Conservation (phyloP, 768 basidiomycete genomes). For the Boletus barrowsii region DNA sequence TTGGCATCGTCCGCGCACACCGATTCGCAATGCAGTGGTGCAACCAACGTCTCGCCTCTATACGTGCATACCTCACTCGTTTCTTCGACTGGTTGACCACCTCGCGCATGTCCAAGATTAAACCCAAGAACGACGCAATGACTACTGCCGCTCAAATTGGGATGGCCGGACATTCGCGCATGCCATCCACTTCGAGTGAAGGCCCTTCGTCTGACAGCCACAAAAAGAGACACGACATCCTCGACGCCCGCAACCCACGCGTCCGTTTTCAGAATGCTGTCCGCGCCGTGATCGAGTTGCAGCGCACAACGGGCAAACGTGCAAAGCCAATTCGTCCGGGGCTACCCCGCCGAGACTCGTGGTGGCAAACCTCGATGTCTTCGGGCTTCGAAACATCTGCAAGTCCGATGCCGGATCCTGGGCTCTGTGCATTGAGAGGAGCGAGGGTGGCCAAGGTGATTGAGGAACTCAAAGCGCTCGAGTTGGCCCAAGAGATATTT, state of each 20-base stretch:
- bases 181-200: conserved; percentile 6
- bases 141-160: neutral
- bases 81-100: conserved; percentile 12
- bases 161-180: neutral
- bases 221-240: conserved; percentile 1
- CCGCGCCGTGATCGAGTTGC: conserved; percentile 41
- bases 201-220: conserved; percentile 1
- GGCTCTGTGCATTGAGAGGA: conserved; percentile 30
- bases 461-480: conserved; percentile 39
- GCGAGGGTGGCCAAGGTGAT: conserved; percentile 38
- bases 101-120: neutral
- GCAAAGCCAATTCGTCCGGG: conserved; percentile 18
- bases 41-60: conserved; percentile 7
- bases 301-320: conserved; percentile 29
- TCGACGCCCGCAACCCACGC: conserved; percentile 24
- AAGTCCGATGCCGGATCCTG: conserved; percentile 19
- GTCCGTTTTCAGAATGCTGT: conserved; percentile 40
- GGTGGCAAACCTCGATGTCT: conserved; percentile 23
- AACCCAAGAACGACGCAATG: neutral
- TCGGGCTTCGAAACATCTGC: neutral
- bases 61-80: conserved; percentile 6
- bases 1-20: conserved; percentile 25
- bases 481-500: conserved; percentile 36
- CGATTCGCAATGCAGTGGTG: conserved; percentile 25
- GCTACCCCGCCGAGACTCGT: conserved; percentile 25